Conservation (phyloP, 1,139 yeast genomes). For the Geotrichum candidum region DNA sequence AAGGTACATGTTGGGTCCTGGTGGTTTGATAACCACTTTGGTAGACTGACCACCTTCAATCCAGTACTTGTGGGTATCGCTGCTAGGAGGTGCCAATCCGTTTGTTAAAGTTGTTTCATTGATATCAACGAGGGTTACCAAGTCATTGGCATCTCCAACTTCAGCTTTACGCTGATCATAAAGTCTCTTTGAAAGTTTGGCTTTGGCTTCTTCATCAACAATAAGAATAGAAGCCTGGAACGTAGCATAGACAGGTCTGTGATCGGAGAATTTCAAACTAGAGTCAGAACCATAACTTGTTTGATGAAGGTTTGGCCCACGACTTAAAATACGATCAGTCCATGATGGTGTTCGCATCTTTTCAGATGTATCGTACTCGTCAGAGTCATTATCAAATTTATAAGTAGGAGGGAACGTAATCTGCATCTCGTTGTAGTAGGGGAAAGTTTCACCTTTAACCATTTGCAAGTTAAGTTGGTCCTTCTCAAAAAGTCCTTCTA, state of each 20-base stretch:
- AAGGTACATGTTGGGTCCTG: constrained; percentile 42
- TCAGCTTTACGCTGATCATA: constrained; percentile 43
- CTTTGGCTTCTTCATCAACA: constrained; percentile 59
- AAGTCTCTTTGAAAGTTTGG: constrained; percentile 51
- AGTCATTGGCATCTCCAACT: constrained; percentile 35
- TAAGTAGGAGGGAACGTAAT: constrained; percentile 84
- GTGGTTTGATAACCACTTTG: constrained; percentile 47
- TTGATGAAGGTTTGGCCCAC: constrained; percentile 55
- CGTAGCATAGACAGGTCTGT: constrained; percentile 82
- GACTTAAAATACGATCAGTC: constrained; percentile 77
- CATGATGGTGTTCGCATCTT: constrained; percentile 92
- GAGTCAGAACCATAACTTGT: constrained; percentile 57
- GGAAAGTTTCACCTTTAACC: constrained; percentile 79
- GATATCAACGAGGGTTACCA: constrained; percentile 32
- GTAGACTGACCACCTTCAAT: constrained; percentile 70
- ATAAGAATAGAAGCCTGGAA: constrained; percentile 64
- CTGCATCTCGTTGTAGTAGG: constrained; percentile 74
- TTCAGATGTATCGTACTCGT: constrained; percentile 79
- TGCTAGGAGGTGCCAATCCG: constrained; percentile 79
- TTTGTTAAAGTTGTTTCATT: constrained; percentile 36
- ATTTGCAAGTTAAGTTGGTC: constrained; percentile 85
- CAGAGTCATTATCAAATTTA: constrained; percentile 86
- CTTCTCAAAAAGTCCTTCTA: constrained; percentile 49
- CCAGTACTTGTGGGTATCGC: constrained; percentile 89
- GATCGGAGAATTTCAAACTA: constrained; percentile 74